Conservation (phyloP, 768 basidiomycete species). For the Crepidotus variabilis region DNA sequence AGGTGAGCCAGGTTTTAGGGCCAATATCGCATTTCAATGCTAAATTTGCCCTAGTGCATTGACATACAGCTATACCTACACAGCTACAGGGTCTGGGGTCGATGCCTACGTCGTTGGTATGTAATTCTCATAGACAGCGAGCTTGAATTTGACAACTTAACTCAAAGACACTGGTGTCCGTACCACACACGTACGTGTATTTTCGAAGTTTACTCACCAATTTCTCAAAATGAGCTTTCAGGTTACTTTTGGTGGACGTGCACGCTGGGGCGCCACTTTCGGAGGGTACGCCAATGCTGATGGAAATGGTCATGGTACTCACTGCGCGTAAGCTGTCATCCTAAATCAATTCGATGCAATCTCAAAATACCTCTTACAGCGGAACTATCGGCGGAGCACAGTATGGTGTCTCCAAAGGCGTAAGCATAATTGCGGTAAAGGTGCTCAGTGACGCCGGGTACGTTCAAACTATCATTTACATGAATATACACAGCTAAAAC, state of each 20-base stretch:
- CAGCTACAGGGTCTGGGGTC: constrained; percentile 12
- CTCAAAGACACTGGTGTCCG: constrained; percentile 7
- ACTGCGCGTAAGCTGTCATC: constrained; percentile 23
- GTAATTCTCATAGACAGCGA: not conserved
- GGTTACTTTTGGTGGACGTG: constrained; percentile 17
- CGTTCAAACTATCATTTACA: not conserved
- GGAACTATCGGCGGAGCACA: constrained; percentile 10
- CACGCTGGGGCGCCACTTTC: constrained; percentile 21
- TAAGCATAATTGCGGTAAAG: constrained; percentile 20
- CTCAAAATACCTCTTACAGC: not conserved
- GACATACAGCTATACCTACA: constrained; percentile 12
- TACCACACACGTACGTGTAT: not conserved
- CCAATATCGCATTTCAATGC: not conserved
- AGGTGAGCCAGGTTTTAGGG: not conserved
- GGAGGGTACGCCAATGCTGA: constrained; percentile 23
- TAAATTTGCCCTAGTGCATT: constrained; percentile 4
- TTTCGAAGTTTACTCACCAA: not conserved
- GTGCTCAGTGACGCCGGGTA: constrained; percentile 20
- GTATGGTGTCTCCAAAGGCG: constrained; percentile 14
- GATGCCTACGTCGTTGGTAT: constrained; percentile 25
- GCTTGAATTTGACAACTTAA: not conserved
- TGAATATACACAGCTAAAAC: not conserved
- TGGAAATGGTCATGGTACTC: constrained; percentile 39
- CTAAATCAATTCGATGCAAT: not conserved
- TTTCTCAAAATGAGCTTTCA: constrained; percentile 9